Base-by-base conservation (phyloP, 2,329 filamentous ascomycete genomes). In the Tolypocladium tropicale region DNA sequence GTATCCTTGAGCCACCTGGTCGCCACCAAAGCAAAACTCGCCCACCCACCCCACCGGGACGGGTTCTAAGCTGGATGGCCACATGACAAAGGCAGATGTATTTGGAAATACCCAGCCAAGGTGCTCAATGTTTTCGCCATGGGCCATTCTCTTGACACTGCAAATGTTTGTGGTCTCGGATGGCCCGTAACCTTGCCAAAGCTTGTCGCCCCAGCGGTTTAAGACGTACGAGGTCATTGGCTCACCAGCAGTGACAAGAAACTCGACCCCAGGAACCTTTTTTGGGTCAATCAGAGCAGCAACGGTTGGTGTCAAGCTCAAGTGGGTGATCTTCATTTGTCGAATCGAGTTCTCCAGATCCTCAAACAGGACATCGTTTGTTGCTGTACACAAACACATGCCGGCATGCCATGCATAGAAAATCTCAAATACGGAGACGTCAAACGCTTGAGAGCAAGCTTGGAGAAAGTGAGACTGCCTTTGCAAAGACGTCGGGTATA, bases 101-200 rank as follows among this genome's bases (percentile, higher is more conserved):
- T 93, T 95, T 11, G 77, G 72, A 32, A 96, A 82, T 0, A 84
- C 80, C 57, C 76, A 78, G 0, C 92, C 92, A n/a, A 96, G 83
- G 62, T 92, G 91, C 58, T 85, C 85, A 53, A 89, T 81, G 23
- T 79, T 72, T 63, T 91, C 82, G 0, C 74, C 70, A 0, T 63
- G 61, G 0, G 73, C 70, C 66, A 93, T 84, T 41, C 79, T 76
- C 58, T 85, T 85, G 10, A 93, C 80, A 0, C 88, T 90, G 70
- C 89, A 95, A 23, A 95, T 91, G 61, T 95, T 95, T 1, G 90
- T 95, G 0, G 88, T 90, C 68, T 95, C 91, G 0, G 88, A 90
- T 0, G 90, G 89, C 0, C 90, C 90, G 60, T 95, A 95, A 0
- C 82, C 90, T 74, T 94, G 87, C 67, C 85, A 91, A 0, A 96